Conservation (phyloP, 306 rosid species). For the Coriaria nepalensis region DNA sequence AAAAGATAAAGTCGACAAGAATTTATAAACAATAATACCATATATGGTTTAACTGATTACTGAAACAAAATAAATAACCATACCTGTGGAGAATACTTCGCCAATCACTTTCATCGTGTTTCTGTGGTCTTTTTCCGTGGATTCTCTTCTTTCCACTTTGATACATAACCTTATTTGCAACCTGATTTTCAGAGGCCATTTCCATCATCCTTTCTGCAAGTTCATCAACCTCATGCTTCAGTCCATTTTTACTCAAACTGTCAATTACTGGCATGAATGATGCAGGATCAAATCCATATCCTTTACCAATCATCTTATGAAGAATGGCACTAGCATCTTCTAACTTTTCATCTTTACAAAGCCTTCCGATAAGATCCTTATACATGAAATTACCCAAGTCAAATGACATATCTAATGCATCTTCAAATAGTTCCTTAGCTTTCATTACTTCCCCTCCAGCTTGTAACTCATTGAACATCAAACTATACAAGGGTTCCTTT, state of each 20-base stretch:
- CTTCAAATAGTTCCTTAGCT: constrained; percentile 59
- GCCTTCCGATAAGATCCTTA: constrained; percentile 55
- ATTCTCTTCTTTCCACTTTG: constrained; percentile 17
- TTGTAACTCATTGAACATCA: constrained; percentile 71
- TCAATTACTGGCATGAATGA: constrained; percentile 72
- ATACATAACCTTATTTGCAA: constrained; percentile 19
- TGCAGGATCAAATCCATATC: constrained; percentile 57
- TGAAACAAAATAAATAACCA: constrained; percentile 4
- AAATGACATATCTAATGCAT: constrained; percentile 49
- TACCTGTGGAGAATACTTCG: constrained; percentile 72
- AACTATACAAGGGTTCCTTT: constrained; percentile 65
- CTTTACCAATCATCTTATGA: constrained; percentile 44
- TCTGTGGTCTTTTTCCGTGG: constrained; percentile 20
- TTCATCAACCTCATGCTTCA: constrained; percentile 57
- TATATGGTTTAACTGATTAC: not conserved
- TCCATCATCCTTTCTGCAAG: constrained; percentile 70
- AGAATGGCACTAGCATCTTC: constrained; percentile 59
- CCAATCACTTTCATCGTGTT: constrained; percentile 45
- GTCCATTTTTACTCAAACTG: constrained; percentile 63
- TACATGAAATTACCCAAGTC: constrained; percentile 48
- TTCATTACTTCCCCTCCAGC: constrained; percentile 45
- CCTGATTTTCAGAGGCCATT: constrained; percentile 46
- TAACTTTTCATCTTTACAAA: constrained; percentile 57
- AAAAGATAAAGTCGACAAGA: not conserved
- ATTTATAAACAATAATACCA: not conserved